Conservation (phyloP, 2,329 filamentous ascomycete species). For the Sporothrix dimorphospora region DNA sequence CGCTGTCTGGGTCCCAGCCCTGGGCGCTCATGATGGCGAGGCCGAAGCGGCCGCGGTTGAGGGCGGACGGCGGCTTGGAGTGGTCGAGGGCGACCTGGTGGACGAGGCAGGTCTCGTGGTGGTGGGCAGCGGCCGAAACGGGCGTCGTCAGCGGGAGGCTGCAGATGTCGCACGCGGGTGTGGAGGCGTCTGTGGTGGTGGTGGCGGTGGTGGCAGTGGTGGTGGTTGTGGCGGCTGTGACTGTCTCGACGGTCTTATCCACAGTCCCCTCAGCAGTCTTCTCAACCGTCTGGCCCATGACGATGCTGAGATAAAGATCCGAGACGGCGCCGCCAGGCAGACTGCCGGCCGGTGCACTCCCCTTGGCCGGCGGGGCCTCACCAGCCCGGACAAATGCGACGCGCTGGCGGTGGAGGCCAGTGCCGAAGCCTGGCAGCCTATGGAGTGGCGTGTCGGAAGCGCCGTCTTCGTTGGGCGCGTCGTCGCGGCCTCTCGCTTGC, state of each 20-base stretch:
- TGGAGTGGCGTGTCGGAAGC: slow-evolving; percentile 56
- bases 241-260: slow-evolving; percentile 30
- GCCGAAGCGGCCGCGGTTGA: slow-evolving; percentile 72
- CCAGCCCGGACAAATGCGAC: slow-evolving; percentile 63
- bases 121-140: background rate
- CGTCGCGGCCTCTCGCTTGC: background rate
- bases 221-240: background rate
- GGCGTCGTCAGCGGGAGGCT: slow-evolving; percentile 20
- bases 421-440: slow-evolving; percentile 57
- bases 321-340: slow-evolving; percentile 46
- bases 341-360: slow-evolving; percentile 38
- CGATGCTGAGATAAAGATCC: slow-evolving; percentile 68
- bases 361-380: slow-evolving; percentile 35
- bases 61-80: slow-evolving; percentile 71
- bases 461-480: slow-evolving; percentile 27
- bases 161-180: slow-evolving; percentile 28
- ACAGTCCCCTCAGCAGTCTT: background rate
- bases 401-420: slow-evolving; percentile 56
- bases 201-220: background rate
- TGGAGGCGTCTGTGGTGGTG: background rate
- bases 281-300: slow-evolving; percentile 40
- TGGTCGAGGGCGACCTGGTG: slow-evolving; percentile 73
- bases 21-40: slow-evolving; percentile 66
- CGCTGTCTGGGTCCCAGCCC: slow-evolving; percentile 75
- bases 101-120: slow-evolving; percentile 65